Evolutionary conservation across 2,329 filamentous ascomycete genomes (phyloP).

Genomic region (Pseudogymnoascus sp.): DNA sequence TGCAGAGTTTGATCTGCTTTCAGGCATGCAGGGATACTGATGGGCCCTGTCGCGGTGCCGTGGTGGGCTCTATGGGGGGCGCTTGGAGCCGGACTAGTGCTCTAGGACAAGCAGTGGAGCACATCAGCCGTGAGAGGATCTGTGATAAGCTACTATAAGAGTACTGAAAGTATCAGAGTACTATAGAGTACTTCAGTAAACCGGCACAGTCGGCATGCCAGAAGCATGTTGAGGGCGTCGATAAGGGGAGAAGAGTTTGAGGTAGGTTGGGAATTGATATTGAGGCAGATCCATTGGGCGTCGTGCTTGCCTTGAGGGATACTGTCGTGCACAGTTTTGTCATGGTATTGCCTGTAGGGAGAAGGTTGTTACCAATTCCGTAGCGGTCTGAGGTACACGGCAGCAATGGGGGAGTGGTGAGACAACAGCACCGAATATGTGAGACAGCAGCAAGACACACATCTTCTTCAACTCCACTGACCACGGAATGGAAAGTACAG

Average conservation of each 20-base stretch:
- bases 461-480: neutral
- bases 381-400: neutral
- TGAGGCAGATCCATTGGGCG: neutral
- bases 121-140: neutral
- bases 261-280: neutral
- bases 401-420: neutral
- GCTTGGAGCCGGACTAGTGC: neutral
- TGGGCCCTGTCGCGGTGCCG: constrained; percentile 1
- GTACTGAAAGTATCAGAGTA: neutral
- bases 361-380: neutral
- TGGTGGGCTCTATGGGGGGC: neutral
- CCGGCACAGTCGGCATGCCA: neutral
- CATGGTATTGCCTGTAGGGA: neutral
- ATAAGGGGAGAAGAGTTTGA: neutral
- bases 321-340: neutral
- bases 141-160: neutral
- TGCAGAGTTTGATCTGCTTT: constrained; percentile 8
- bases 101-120: neutral
- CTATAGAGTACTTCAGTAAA: neutral
- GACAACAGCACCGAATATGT: neutral
- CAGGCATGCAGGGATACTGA: constrained; percentile 1
- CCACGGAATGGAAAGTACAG: neutral
- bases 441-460: constrained; percentile 6
- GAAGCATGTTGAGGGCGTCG: neutral
- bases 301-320: neutral